Conservation (phyloP, 2,329 filamentous ascomycete species). For the Pezicula neosporulosa region DNA sequence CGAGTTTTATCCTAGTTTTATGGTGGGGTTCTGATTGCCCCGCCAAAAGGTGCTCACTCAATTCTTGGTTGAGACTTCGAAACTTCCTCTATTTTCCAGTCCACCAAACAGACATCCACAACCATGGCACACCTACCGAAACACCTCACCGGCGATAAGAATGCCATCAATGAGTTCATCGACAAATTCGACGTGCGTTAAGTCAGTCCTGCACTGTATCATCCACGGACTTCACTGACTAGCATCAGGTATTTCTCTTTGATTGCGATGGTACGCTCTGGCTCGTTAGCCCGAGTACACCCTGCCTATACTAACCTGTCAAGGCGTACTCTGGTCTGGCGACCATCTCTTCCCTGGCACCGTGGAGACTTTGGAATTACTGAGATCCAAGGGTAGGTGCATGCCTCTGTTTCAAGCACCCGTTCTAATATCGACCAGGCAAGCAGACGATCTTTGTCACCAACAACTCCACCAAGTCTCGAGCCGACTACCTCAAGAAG, state of each 20-base stretch:
- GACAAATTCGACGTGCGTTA: slow-evolving; percentile 84
- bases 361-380: slow-evolving; percentile 78
- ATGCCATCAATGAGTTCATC: slow-evolving; percentile 78
- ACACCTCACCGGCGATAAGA: slow-evolving; percentile 75
- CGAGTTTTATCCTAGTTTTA: too few relatives aligned
- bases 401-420: slow-evolving; percentile 5
- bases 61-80: background rate
- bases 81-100: background rate
- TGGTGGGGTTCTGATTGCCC: too few relatives aligned
- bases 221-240: slow-evolving; percentile 16
- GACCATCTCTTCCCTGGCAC: slow-evolving; percentile 84
- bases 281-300: slow-evolving; percentile 20
- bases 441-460: slow-evolving; percentile 96
- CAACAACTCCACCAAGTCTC: slow-evolving; percentile 98
- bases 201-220: slow-evolving; percentile 20
- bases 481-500: slow-evolving; percentile 89
- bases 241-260: slow-evolving; percentile 76
- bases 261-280: slow-evolving; percentile 84
- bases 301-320: slow-evolving; percentile 12
- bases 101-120: background rate
- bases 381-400: slow-evolving; percentile 73
- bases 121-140: slow-evolving; percentile 36
- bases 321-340: slow-evolving; percentile 95
- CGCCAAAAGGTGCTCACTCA: background rate
- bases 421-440: slow-evolving; percentile 44